These are phyloP conservation scores for Didymosphaeria variabile DNA, from an alignment of 2,329 filamentous ascomycete species.

Conservation along the genomic window DNA sequence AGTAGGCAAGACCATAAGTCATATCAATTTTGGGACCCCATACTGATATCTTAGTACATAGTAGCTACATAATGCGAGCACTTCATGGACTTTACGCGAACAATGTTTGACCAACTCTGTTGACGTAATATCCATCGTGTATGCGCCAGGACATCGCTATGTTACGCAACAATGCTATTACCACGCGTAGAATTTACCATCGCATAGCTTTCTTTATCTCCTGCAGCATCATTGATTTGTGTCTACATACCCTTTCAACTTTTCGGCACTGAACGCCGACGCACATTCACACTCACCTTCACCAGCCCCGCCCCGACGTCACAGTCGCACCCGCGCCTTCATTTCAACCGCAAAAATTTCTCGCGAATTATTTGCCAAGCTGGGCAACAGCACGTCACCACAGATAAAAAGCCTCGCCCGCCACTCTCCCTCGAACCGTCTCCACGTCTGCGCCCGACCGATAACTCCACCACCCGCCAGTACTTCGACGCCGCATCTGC, in stretches of 20 bases:
- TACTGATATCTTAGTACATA: neutral
- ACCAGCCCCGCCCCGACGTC: neutral
- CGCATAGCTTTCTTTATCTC: neutral
- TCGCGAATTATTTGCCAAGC: neutral
- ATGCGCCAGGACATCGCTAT: neutral
- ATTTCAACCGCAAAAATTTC: neutral
- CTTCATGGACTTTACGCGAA: neutral
- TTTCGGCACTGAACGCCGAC: neutral
- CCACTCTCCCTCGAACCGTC: neutral
- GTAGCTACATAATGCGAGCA: neutral
- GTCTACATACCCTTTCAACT: neutral
- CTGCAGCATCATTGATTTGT: neutral
- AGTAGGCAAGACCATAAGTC: neutral
- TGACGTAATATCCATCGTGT: neutral
- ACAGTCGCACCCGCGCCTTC: neutral
- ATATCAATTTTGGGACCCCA: neutral
- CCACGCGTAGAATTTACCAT: neutral
- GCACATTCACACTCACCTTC: neutral
- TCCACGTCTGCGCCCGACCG: neutral
- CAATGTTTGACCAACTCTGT: neutral
- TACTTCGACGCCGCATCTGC: neutral
- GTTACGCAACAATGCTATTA: neutral
- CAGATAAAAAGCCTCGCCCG: neutral
- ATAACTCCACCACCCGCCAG: neutral
- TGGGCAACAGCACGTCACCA: neutral